These are phyloP conservation scores for Aspergillus uvarum DNA, from an alignment of 2,329 filamentous ascomycete genomes.

Conservation along the genomic window DNA sequence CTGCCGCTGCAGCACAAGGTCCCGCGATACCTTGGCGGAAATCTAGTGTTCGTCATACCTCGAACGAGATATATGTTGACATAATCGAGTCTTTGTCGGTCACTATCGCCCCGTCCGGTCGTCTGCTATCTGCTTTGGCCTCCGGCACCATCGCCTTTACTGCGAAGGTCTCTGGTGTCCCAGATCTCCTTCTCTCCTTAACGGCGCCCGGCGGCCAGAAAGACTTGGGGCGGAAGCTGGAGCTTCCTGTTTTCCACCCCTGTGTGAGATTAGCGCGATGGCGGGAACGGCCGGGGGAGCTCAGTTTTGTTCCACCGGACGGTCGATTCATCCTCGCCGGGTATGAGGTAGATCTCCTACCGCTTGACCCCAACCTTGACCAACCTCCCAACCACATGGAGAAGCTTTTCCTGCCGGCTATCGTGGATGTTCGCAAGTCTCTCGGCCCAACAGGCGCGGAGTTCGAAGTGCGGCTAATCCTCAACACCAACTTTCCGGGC, in stretches of 20 bases:
- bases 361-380: slow-evolving; percentile 61
- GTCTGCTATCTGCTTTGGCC: slow-evolving; percentile 80
- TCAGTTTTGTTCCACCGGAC: slow-evolving; percentile 96
- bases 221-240: slow-evolving; percentile 70
- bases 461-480: slow-evolving; percentile 79
- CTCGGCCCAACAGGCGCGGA: slow-evolving; percentile 74
- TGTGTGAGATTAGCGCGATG: slow-evolving; percentile 89
- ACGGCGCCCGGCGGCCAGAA: slow-evolving; percentile 79
- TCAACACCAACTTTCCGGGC: slow-evolving; percentile 65
- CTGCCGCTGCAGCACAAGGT: slow-evolving; percentile 36
- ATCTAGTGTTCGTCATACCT: slow-evolving; percentile 90
- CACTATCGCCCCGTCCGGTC: slow-evolving; percentile 84
- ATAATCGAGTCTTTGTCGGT: slow-evolving; percentile 87
- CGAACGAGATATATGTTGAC: slow-evolving; percentile 95
- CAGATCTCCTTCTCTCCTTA: slow-evolving; percentile 80
- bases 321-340: slow-evolving; percentile 90
- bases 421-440: slow-evolving; percentile 76
- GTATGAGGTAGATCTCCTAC: slow-evolving; percentile 89
- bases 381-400: slow-evolving; percentile 55
- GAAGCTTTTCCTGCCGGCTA: slow-evolving; percentile 77
- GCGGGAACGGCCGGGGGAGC: slow-evolving; percentile 81
- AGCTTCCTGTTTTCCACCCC: slow-evolving; percentile 91
- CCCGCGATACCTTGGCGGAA: slow-evolving; percentile 80
- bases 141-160: slow-evolving; percentile 94
- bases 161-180: slow-evolving; percentile 89